phyloP scores from a whole-genome alignment of 352 stramenopile genomes.

The Pythium aquatile region DNA sequence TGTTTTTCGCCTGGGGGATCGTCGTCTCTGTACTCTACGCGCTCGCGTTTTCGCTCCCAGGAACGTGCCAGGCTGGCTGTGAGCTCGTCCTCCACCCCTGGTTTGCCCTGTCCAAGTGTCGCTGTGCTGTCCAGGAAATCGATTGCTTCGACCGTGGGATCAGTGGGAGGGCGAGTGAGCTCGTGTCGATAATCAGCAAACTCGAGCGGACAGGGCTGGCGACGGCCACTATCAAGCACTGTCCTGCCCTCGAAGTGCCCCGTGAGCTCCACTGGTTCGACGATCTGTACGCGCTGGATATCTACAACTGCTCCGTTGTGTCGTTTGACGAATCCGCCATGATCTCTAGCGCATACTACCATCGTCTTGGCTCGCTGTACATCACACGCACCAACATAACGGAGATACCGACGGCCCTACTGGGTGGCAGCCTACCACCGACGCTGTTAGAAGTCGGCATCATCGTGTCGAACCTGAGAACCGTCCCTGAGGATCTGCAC shows the following conservation, averaged over 20 bases:
- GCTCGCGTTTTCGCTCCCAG: neutral
- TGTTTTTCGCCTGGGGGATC: slow-evolving; percentile 1
- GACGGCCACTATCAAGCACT: slow-evolving; percentile 1
- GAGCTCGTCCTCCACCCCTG: slow-evolving; percentile 15
- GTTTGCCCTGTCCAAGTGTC: slow-evolving; percentile 13
- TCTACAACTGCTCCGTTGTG: slow-evolving; percentile 10
- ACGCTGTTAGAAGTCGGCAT: neutral
- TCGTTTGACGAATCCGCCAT: neutral
- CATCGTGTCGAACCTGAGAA: neutral
- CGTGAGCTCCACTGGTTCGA: slow-evolving; percentile 2
- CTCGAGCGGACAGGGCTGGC: neutral
- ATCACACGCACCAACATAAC: neutral
- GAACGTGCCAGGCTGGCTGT: slow-evolving; percentile 11
- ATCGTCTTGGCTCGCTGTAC: neutral
- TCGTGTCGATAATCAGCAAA: neutral
- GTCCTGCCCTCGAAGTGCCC: neutral
- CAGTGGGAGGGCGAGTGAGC: neutral
- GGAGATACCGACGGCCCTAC: neutral
- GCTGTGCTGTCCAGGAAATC: slow-evolving; percentile 19
- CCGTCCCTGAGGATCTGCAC: neutral
- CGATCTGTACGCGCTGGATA: slow-evolving; percentile 4
- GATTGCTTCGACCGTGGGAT: neutral
- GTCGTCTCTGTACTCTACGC: slow-evolving; percentile 1
- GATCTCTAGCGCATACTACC: neutral
- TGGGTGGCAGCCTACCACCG: neutral